Percentiles rank a stretch among this genome's conserved stretches.
These are phyloP conservation scores for Epichloe brachyelytri DNA, from an alignment of 2,329 filamentous ascomycete species.

Conservation along the genomic window DNA sequence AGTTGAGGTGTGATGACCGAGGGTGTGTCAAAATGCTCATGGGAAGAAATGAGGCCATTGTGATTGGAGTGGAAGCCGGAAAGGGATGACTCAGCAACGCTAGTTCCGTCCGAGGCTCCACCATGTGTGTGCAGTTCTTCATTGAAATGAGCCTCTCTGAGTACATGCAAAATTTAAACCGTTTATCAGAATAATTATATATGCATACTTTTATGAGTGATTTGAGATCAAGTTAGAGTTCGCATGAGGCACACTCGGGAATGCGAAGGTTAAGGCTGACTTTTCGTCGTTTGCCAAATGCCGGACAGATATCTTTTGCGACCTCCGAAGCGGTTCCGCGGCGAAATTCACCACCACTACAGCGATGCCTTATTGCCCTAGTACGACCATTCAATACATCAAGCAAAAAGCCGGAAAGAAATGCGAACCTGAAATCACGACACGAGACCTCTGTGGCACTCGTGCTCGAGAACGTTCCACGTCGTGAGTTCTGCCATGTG, in stretches of 20 bases:
- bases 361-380: constrained; percentile 8
- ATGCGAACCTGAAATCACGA: not conserved
- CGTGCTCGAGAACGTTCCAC: not conserved
- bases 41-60: constrained; percentile 24
- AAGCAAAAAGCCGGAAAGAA: not conserved
- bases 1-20: constrained; percentile 14
- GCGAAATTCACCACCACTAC: not conserved
- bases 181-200: not conserved
- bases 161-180: not conserved
- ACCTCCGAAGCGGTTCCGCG: not conserved
- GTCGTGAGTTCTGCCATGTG: not conserved
- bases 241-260: constrained; percentile 11
- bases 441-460: not conserved
- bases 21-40: constrained; percentile 13
- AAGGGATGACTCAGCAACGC: constrained; percentile 22
- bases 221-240: constrained; percentile 5
- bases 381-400: constrained; percentile 5
- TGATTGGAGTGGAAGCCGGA: constrained; percentile 20
- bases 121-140: not conserved
- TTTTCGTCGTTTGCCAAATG: constrained; percentile 7
- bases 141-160: not conserved
- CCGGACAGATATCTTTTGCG: not conserved
- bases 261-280: constrained; percentile 18
- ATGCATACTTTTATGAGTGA: not conserved
- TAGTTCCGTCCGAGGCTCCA: not conserved